phyloP scores from a whole-genome alignment of 805 yeast genomes.

The Yarrowia hollandica region DNA sequence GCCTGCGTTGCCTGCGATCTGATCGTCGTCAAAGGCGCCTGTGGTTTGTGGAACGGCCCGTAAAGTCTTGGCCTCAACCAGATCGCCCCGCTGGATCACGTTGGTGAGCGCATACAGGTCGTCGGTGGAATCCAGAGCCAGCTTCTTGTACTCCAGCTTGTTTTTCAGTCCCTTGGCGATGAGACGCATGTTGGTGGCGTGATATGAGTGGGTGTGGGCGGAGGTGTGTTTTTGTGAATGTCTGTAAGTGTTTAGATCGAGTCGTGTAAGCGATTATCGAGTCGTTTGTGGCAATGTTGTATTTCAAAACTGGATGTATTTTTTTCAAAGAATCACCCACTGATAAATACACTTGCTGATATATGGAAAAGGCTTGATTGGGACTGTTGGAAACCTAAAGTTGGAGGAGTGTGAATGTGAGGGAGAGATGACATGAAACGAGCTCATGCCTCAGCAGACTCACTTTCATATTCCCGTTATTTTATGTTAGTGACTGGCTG shows the following conservation, averaged over 20 bases:
- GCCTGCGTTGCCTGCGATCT: slow-evolving; percentile 19
- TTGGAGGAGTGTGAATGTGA: background rate
- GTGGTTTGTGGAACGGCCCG: slow-evolving; percentile 28
- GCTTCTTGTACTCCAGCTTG: slow-evolving; percentile 22
- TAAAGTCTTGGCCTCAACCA: slow-evolving; percentile 26
- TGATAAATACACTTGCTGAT: slow-evolving; percentile 9
- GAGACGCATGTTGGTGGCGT: slow-evolving; percentile 11
- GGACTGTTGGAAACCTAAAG: slow-evolving; percentile 4
- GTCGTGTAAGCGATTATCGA: background rate
- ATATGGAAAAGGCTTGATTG: slow-evolving; percentile 27
- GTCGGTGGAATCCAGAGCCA: slow-evolving; percentile 26
- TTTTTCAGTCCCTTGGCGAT: slow-evolving; percentile 22
- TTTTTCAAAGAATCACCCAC: background rate
- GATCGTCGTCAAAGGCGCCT: slow-evolving; percentile 16
- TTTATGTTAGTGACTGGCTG: no score
- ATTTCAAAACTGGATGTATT: no score
- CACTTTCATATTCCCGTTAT: no score
- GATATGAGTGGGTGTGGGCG: background rate
- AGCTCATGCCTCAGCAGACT: no score
- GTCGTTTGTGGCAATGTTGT: no score
- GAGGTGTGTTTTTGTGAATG: no score
- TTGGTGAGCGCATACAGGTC: slow-evolving; percentile 27
- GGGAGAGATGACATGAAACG: no score
- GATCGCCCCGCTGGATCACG: slow-evolving; percentile 11
- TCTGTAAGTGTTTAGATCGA: background rate